Evolutionary conservation across 2,329 filamentous ascomycete genomes (phyloP).

Genomic region (Sarocladium strictum): DNA sequence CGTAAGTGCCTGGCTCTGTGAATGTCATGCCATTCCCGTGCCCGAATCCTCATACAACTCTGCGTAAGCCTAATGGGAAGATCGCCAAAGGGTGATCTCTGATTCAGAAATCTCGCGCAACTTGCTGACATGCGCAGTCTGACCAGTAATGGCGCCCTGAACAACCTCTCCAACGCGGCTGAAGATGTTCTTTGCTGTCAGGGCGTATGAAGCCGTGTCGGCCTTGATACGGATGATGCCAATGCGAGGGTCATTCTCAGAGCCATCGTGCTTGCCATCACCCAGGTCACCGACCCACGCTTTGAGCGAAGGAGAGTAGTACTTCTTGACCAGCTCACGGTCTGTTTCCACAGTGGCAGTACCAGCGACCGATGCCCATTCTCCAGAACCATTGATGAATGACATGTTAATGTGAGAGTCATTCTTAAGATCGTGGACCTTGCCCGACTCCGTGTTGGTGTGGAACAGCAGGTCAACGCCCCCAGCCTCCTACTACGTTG

Average conservation of each 20-base stretch:
- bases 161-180: slow-evolving; percentile 64
- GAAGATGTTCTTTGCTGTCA: slow-evolving; percentile 56
- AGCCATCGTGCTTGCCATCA: slow-evolving; percentile 77
- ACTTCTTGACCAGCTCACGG: slow-evolving; percentile 60
- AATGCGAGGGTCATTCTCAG: slow-evolving; percentile 74
- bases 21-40: background rate
- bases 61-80: slow-evolving; percentile 9
- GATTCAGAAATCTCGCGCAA: slow-evolving; percentile 64
- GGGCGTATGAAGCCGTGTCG: slow-evolving; percentile 65
- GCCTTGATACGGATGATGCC: slow-evolving; percentile 73
- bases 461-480: slow-evolving; percentile 83
- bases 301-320: slow-evolving; percentile 69
- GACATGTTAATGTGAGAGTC: slow-evolving; percentile 75
- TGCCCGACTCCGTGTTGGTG: slow-evolving; percentile 85
- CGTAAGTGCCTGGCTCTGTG: background rate
- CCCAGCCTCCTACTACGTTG: slow-evolving; percentile 56
- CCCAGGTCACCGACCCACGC: slow-evolving; percentile 83
- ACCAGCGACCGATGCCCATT: slow-evolving; percentile 86
- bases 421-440: slow-evolving; percentile 71
- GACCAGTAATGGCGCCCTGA: slow-evolving; percentile 68
- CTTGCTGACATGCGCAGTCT: slow-evolving; percentile 66
- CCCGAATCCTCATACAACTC: too few relatives aligned
- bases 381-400: slow-evolving; percentile 69
- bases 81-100: slow-evolving; percentile 57
- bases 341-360: slow-evolving; percentile 64